phyloP scores from a whole-genome alignment of 805 yeast genomes.

The Maudiozyma serrabonitensis region DNA sequence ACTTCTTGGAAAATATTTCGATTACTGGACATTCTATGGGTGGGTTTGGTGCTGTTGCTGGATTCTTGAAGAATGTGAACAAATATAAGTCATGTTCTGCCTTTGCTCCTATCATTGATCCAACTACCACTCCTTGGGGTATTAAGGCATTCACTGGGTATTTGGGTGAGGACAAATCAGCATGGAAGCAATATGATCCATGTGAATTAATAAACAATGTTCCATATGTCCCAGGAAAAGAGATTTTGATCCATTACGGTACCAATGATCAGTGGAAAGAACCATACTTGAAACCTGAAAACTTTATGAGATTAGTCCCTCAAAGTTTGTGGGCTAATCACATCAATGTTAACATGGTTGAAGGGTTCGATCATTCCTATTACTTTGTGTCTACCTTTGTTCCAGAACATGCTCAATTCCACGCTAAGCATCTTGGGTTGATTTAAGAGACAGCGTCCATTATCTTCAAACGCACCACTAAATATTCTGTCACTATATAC shows the following conservation, averaged over 20 bases:
- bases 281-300: conserved; percentile 66
- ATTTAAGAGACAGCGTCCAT: conserved; percentile 5
- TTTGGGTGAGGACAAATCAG: conserved; percentile 43
- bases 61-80: conserved; percentile 53
- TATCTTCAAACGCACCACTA: neutral
- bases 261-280: conserved; percentile 62
- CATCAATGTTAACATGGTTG: conserved; percentile 52
- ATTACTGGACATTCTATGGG: conserved; percentile 99
- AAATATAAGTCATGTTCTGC: conserved; percentile 72
- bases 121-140: conserved; percentile 78
- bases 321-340: conserved; percentile 50
- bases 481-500: neutral
- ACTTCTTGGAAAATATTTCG: conserved; percentile 49
- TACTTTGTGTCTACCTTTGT: conserved; percentile 75
- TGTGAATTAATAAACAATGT: conserved; percentile 43
- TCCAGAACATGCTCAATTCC: conserved; percentile 76
- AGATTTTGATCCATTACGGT: conserved; percentile 80
- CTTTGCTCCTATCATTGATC: conserved; percentile 84
- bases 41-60: conserved; percentile 81
- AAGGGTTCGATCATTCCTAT: conserved; percentile 87
- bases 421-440: conserved; percentile 53
- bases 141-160: conserved; percentile 72
- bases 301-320: conserved; percentile 48
- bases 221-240: conserved; percentile 36
- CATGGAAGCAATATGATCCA: conserved; percentile 81